Conservation (phyloP, 2,329 filamentous ascomycete genomes). For the Aureobasidium uvarum region DNA sequence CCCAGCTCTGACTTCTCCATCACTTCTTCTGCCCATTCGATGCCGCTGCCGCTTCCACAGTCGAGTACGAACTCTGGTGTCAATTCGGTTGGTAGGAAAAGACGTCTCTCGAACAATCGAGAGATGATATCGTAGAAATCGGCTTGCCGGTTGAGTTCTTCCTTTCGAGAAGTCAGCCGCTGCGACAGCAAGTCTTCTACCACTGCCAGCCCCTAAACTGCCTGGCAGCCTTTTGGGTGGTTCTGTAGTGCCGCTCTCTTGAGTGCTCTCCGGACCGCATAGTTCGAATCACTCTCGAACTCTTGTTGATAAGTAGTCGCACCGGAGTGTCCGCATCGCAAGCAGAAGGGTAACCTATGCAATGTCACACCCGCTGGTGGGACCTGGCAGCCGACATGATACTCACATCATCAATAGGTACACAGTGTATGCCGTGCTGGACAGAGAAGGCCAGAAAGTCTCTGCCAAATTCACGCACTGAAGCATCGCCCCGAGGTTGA, state of each 20-base stretch:
- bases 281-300: neutral
- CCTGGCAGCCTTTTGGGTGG: neutral
- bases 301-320: neutral
- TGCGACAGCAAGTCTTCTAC: neutral
- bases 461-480: conserved; percentile 30
- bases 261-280: neutral
- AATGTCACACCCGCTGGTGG: neutral
- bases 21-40: conserved; percentile 38
- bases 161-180: conserved; percentile 29
- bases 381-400: neutral
- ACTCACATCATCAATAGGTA: conserved; percentile 40
- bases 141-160: conserved; percentile 34
- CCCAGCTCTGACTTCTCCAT: conserved; percentile 38
- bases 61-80: conserved; percentile 36
- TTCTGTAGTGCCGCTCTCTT: neutral
- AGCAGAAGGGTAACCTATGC: neutral
- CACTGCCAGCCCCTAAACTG: neutral
- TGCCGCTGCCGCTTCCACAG: conserved; percentile 37
- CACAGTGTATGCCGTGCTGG: conserved; percentile 34
- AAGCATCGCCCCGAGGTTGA: conserved; percentile 34
- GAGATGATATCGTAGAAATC: conserved; percentile 35
- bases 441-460: conserved; percentile 30
- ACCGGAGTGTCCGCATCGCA: neutral
- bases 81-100: conserved; percentile 31
- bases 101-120: conserved; percentile 30